These are phyloP conservation scores for Exophiala spinifera DNA, from an alignment of 2,329 filamentous ascomycete species.

Conservation along the genomic window DNA sequence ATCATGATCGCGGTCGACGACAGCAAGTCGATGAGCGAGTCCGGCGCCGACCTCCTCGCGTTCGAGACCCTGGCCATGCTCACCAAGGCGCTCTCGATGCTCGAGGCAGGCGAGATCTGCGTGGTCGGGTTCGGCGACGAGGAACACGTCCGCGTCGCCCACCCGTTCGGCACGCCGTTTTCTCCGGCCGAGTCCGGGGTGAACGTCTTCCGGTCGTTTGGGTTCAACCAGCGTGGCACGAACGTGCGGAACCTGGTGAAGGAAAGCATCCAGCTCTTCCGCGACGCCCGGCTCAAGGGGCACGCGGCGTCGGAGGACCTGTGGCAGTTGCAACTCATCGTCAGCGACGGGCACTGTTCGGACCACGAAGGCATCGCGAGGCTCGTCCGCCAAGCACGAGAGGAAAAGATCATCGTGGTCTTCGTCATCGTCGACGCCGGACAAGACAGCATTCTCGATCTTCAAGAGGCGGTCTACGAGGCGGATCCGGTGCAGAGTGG, in stretches of 20 bases:
- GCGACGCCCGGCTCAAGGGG: constrained; percentile 63
- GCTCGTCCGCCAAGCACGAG: constrained; percentile 80
- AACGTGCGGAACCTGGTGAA: constrained; percentile 77
- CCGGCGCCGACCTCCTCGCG: constrained; percentile 71
- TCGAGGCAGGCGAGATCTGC: constrained; percentile 91
- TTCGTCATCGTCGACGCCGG: constrained; percentile 88
- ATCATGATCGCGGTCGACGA: constrained; percentile 97
- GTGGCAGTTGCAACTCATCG: constrained; percentile 91
- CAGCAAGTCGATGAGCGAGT: constrained; percentile 88
- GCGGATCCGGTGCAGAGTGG: constrained; percentile 53
- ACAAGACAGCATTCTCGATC: constrained; percentile 66
- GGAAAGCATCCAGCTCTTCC: constrained; percentile 77
- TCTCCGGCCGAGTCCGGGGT: constrained; percentile 70
- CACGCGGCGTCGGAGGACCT: constrained; percentile 62
- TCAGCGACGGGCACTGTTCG: constrained; percentile 91
- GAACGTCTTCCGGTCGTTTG: constrained; percentile 79
- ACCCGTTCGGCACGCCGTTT: constrained; percentile 80
- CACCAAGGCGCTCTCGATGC: constrained; percentile 79
- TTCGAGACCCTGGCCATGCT: constrained; percentile 94
- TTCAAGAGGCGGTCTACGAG: constrained; percentile 82
- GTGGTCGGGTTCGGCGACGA: constrained; percentile 82
- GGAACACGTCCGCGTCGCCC: constrained; percentile 71
- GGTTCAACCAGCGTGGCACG: constrained; percentile 80
- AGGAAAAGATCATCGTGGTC: constrained; percentile 95
- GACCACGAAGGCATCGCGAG: constrained; percentile 80